These are phyloP conservation scores for Ajuga chamaepitys DNA, from an alignment of 257 asterid genomes.

Conservation along the genomic window DNA sequence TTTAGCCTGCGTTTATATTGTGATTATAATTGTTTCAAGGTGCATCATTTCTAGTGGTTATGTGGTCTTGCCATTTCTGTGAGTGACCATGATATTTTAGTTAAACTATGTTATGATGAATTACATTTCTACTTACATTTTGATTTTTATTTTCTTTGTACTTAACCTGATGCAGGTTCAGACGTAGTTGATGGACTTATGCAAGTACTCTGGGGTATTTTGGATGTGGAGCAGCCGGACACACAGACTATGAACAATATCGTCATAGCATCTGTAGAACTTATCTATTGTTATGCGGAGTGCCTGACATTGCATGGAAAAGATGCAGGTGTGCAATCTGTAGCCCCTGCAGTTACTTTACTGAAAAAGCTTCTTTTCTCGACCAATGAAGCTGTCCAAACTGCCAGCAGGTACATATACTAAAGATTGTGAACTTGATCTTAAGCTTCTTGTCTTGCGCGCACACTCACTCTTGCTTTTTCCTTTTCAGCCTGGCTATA, in stretches of 20 bases:
- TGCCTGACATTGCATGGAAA: slow-evolving; percentile 79
- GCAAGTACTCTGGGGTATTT: slow-evolving; percentile 97
- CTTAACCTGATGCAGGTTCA: slow-evolving; percentile 53
- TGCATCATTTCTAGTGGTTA: not conserved
- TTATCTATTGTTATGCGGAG: slow-evolving; percentile 91
- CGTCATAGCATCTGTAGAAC: slow-evolving; percentile 82
- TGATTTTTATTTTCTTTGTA: not conserved
- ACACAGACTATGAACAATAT: slow-evolving; percentile 92
- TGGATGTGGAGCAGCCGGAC: slow-evolving; percentile 93
- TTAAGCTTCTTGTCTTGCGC: slow-evolving; percentile 3
- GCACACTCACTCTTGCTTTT: slow-evolving; percentile 24
- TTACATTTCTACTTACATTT: not conserved
- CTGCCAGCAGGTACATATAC: slow-evolving; percentile 81
- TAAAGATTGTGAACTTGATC: not conserved
- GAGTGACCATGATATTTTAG: not conserved
- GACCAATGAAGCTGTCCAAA: slow-evolving; percentile 89
- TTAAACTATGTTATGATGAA: not conserved
- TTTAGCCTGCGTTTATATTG: not conserved
- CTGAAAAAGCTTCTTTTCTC: slow-evolving; percentile 79
- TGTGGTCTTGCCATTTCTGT: not conserved
- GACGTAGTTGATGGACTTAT: slow-evolving; percentile 89
- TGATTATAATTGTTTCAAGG: slow-evolving; percentile 9
- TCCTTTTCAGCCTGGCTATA: slow-evolving; percentile 87
- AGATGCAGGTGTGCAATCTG: slow-evolving; percentile 52
- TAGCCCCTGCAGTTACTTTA: slow-evolving; percentile 81